Conservation (phyloP, 2,329 filamentous ascomycete species). For the Fusarium zealandicum region DNA sequence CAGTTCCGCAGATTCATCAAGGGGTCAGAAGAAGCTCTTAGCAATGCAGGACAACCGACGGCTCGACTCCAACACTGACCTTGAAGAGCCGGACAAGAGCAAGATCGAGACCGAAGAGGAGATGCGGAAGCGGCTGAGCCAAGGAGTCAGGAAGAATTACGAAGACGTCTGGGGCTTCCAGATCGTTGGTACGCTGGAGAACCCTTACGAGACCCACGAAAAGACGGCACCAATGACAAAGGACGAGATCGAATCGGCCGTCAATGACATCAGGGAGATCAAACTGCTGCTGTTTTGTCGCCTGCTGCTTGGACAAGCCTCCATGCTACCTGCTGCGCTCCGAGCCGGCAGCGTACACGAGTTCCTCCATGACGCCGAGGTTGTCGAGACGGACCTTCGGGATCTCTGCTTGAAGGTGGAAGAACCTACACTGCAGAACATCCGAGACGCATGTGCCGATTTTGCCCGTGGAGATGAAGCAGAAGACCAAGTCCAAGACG, state of each 20-base stretch:
- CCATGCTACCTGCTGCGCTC: constrained; percentile 38
- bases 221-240: constrained; percentile 39
- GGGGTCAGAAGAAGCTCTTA: constrained; percentile 30
- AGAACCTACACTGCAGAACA: constrained; percentile 38
- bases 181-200: constrained; percentile 39
- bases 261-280: constrained; percentile 40
- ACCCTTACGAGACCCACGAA: constrained; percentile 34
- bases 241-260: constrained; percentile 35
- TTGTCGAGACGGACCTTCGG: constrained; percentile 38
- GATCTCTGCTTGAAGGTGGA: constrained; percentile 42
- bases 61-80: neutral
- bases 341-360: constrained; percentile 36
- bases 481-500: constrained; percentile 9
- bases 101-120: constrained; percentile 42
- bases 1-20: neutral
- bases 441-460: constrained; percentile 44
- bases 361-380: constrained; percentile 37
- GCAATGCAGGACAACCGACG: constrained; percentile 14
- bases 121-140: constrained; percentile 37
- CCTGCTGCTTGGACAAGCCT: constrained; percentile 38
- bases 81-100: constrained; percentile 37
- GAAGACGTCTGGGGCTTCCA: constrained; percentile 28
- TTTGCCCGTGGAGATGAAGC: constrained; percentile 38
- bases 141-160: constrained; percentile 41
- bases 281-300: constrained; percentile 42